Percentiles rank a stretch among this genome's conserved stretches.
phyloP scores from a whole-genome alignment of 176 grass and related monocot species.

The Elymus sibiricus region DNA sequence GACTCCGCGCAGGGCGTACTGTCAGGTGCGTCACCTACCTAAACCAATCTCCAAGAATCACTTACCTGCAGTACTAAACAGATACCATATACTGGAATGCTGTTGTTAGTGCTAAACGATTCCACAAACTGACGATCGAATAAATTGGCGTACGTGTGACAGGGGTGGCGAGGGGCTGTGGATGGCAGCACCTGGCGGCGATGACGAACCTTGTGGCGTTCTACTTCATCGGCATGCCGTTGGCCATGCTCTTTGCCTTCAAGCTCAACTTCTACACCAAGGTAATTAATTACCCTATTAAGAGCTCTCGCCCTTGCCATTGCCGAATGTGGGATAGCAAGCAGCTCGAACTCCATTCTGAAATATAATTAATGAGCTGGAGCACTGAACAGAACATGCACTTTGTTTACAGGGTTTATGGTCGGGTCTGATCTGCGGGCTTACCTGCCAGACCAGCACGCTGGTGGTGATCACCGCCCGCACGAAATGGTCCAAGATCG shows the following conservation, averaged over 20 bases:
- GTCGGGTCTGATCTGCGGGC: conserved; percentile 71
- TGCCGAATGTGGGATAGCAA: neutral
- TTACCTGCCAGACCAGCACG: conserved; percentile 44
- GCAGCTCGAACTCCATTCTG: neutral
- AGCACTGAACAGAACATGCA: neutral
- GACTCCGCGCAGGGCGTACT: conserved; percentile 84
- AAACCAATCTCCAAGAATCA: neutral
- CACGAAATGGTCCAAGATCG: conserved; percentile 53
- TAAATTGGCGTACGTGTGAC: neutral
- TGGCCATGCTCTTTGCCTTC: conserved; percentile 67
- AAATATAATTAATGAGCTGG: neutral
- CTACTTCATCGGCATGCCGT: conserved; percentile 80
- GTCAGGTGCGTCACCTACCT: conserved; percentile 37
- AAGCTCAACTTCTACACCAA: conserved; percentile 51
- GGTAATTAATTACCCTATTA: neutral
- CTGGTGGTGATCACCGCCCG: conserved; percentile 71
- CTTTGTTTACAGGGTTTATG: conserved; percentile 56
- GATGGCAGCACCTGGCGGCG: conserved; percentile 88
- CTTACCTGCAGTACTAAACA: neutral
- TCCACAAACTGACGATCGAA: neutral
- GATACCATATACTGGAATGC: neutral
- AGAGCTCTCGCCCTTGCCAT: neutral
- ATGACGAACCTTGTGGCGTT: conserved; percentile 89
- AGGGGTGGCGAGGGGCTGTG: conserved; percentile 89
- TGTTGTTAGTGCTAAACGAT: neutral